Base-by-base conservation (phyloP, 1,284 basidiomycete species). In the Naganishia liquefaciens region DNA sequence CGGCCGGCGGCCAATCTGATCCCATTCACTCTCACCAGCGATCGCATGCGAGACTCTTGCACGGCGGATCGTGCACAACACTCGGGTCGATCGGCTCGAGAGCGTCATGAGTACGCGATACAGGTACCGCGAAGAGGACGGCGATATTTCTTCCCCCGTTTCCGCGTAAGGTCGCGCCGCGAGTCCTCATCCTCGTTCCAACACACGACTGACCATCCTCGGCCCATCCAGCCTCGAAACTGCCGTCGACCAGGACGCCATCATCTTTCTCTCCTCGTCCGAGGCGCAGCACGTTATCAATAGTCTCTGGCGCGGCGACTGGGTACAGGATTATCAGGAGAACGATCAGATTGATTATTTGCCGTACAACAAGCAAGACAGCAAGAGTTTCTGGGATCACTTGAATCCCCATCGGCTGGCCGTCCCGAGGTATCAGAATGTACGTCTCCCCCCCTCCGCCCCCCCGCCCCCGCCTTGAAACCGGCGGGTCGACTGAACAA, bases 41-140 rank as follows among this genome's bases (percentile, higher is more conserved):
- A 83, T 84, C 37, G 89, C 93, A 2, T 95, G 93, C 72, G 93
- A 96, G 77, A 88, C 91, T 1, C 80, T 96, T 19, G 93, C 93
- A 4, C 85, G 92, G 57, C 82, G 87, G 64, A 86, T 94, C 57
- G 83, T 93, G 11, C 90, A 93, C 74, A 77, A 82, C 44, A 76
- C 85, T 11, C 80, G 87, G 0, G 79, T 81, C 6, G 89, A 91
- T 57, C 83, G 83, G 58, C 77, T 91, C 28, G 82, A 84, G 57
- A 78, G 81, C 3, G 84, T 92, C 70, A 88, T 94, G 86, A 77
- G 74, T 46, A 87, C 85, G 5, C 84, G 93, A 1, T 93, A 87
- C 78, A 83, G 84, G 57, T 86, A 88, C 72, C 79, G 82, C 52
- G 87, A 92, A 74, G 73, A 81, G 46, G 91, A 95, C 70, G 91